A percentile compares a stretch with the other conserved stretches of the same genome.
phyloP scores from a whole-genome alignment of 2,329 filamentous ascomycete genomes.

The Paecilomyces niveus region DNA sequence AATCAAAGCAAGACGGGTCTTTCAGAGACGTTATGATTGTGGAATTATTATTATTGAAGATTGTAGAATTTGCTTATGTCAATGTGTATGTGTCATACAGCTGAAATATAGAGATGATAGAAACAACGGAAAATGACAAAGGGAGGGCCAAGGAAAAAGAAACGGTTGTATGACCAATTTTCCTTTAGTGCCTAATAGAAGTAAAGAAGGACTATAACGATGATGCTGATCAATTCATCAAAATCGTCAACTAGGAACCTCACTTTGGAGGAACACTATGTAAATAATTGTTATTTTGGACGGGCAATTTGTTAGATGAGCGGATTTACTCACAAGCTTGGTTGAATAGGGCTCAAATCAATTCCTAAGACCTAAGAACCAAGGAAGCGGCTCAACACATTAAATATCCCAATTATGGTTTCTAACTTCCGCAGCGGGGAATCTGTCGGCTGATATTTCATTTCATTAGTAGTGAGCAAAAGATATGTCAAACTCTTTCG shows the following conservation, averaged over 20 bases:
- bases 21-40: no score
- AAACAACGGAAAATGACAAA: no score
- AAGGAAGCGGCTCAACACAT: neutral
- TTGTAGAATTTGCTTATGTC: no score
- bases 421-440: slow-evolving; percentile 15
- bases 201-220: no score
- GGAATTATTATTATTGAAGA: no score
- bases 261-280: slow-evolving; percentile 46
- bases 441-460: slow-evolving; percentile 19
- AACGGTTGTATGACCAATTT: no score
- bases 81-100: no score
- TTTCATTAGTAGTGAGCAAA: neutral
- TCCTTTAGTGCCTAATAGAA: no score
- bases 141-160: no score
- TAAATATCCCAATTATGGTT: neutral
- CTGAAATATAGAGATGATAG: no score
- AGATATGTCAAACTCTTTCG: neutral
- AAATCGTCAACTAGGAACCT: slow-evolving; percentile 52
- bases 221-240: slow-evolving; percentile 31
- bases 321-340: neutral
- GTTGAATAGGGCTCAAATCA: slow-evolving; percentile 3
- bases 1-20: no score
- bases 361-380: neutral
- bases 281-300: neutral
- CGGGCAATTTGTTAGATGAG: neutral